phyloP scores from a whole-genome alignment of 2,329 filamentous ascomycete species.

The Paraphaeosphaeria minitans region DNA sequence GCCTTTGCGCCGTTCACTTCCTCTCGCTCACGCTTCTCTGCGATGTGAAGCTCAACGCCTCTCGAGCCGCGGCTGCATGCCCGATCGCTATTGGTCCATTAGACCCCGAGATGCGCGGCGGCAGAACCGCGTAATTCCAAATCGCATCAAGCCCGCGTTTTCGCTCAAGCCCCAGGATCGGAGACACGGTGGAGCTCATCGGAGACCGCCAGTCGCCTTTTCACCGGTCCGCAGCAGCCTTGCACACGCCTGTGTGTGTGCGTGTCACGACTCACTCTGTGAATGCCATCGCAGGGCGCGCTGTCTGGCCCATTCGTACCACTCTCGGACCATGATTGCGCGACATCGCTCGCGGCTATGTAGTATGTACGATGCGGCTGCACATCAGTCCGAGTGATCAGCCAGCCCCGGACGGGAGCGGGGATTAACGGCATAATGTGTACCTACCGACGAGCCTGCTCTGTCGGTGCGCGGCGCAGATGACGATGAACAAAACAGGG shows the following conservation, averaged over 20 bases:
- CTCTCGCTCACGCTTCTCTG: not conserved
- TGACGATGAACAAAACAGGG: slow-evolving; percentile 7
- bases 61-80: no score
- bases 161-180: slow-evolving; percentile 3
- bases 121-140: slow-evolving; percentile 8
- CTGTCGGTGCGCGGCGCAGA: slow-evolving; percentile 9
- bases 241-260: not conserved
- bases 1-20: not conserved
- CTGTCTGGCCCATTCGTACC: not conserved
- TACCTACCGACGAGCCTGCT: slow-evolving; percentile 2
- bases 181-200: not conserved
- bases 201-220: slow-evolving; percentile 1
- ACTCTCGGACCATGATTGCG: slow-evolving; percentile 6
- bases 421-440: slow-evolving; percentile 12
- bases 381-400: slow-evolving; percentile 5
- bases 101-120: slow-evolving; percentile 8
- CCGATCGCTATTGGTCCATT: not conserved
- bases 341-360: slow-evolving; percentile 1
- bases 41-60: not conserved
- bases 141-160: slow-evolving; percentile 1
- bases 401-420: slow-evolving; percentile 7
- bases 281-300: slow-evolving; percentile 1
- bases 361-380: not conserved
- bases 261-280: not conserved
- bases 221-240: slow-evolving; percentile 1